phyloP scores from a whole-genome alignment of 805 yeast genomes.

The Saturnispora sanitii region DNA sequence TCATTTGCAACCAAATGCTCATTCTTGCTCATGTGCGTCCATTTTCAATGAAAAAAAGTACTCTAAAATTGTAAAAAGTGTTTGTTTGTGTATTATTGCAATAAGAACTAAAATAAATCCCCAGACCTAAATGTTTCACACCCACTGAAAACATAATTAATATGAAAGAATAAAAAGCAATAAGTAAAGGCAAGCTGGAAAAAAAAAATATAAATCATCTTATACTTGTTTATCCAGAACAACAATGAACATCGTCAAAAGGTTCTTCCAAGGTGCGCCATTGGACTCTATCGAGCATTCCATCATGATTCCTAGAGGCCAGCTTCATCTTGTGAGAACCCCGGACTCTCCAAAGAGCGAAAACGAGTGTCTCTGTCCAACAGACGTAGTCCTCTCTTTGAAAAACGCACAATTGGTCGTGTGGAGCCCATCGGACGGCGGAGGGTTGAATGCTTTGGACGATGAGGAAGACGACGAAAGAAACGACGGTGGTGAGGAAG shows the following conservation, averaged over 20 bases:
- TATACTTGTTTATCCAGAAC: not conserved
- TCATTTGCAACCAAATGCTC: too few species aligned
- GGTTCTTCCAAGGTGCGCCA: constrained; percentile 33
- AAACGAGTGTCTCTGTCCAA: constrained; percentile 71
- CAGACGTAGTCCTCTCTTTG: constrained; percentile 47
- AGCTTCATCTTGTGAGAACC: constrained; percentile 61
- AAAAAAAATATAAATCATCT: not conserved
- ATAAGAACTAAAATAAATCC: too few species aligned
- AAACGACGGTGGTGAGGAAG: constrained; percentile 34
- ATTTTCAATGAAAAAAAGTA: too few species aligned
- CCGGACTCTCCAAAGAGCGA: constrained; percentile 82
- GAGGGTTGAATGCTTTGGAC: constrained; percentile 24
- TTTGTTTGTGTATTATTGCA: too few species aligned
- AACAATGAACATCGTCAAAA: constrained; percentile 62
- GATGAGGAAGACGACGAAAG: constrained; percentile 36
- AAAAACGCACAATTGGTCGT: constrained; percentile 47
- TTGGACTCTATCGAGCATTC: constrained; percentile 44
- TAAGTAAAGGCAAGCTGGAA: not conserved
- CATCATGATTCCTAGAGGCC: constrained; percentile 68
- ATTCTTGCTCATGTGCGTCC: too few species aligned
- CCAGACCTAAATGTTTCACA: too few species aligned
- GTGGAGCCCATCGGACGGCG: constrained; percentile 56
- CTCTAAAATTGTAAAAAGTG: too few species aligned
- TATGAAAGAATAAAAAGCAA: too few species aligned
- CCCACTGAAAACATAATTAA: too few species aligned